These are phyloP conservation scores for Ophiorrhiza pumila DNA, from an alignment of 257 asterid species.

Conservation along the genomic window DNA sequence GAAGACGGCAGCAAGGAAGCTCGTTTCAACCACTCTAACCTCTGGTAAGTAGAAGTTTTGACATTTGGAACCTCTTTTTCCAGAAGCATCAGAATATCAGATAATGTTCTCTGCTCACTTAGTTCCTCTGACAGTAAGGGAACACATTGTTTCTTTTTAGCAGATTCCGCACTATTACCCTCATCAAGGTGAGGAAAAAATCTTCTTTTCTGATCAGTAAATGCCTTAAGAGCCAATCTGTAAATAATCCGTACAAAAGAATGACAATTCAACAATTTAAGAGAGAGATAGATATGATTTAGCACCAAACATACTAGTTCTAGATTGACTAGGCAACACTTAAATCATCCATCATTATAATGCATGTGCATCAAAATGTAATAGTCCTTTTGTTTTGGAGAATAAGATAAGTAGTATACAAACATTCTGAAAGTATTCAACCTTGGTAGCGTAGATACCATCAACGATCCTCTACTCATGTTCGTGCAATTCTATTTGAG, in stretches of 20 bases:
- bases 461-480: too few relatives aligned
- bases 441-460: neutral
- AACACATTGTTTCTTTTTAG: conserved; percentile 55
- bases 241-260: conserved; percentile 2
- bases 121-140: conserved; percentile 46
- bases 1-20: conserved; percentile 61
- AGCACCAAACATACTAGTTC: too few relatives aligned
- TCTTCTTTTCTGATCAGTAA: conserved; percentile 79
- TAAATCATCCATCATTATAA: neutral
- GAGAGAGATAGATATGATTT: too few relatives aligned
- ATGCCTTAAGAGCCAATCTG: conserved; percentile 96
- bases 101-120: conserved; percentile 48
- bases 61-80: conserved; percentile 71
- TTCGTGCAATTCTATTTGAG: neutral
- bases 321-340: neutral
- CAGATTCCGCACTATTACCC: conserved; percentile 49
- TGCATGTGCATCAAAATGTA: too few relatives aligned
- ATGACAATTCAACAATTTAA: neutral
- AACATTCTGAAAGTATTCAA: neutral
- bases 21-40: conserved; percentile 85
- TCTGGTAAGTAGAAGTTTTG: conserved; percentile 63
- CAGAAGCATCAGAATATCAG: conserved; percentile 58
- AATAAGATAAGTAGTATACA: neutral
- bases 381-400: neutral
- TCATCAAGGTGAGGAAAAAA: conserved; percentile 83